Percentiles rank a stretch among this genome's conserved stretches.
These are phyloP conservation scores for Talaromyces sp. DNA, from an alignment of 2,329 filamentous ascomycete species.

Conservation along the genomic window DNA sequence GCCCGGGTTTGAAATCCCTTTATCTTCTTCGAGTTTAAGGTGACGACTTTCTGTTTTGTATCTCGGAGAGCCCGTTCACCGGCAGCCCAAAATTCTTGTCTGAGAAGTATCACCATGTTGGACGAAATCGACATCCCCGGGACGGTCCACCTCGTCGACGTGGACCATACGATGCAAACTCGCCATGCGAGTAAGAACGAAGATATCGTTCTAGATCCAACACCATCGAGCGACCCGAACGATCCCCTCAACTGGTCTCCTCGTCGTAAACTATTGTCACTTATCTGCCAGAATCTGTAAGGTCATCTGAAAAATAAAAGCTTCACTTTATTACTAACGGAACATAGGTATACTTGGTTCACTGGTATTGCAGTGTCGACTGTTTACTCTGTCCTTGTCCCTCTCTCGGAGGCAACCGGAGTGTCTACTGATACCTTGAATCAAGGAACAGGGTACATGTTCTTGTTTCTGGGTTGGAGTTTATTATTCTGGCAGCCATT, in stretches of 20 bases:
- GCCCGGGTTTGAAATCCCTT: neutral
- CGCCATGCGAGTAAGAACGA: slow-evolving; percentile 31
- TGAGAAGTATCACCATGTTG: neutral
- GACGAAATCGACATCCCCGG: slow-evolving; percentile 32
- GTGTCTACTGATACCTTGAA: slow-evolving; percentile 35
- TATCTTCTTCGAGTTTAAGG: neutral
- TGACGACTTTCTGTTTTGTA: neutral
- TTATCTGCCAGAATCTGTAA: slow-evolving; percentile 42
- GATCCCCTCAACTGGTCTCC: slow-evolving; percentile 47
- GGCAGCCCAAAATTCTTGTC: neutral
- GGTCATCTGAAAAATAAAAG: slow-evolving; percentile 16
- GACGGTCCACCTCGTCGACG: slow-evolving; percentile 45
- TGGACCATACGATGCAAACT: slow-evolving; percentile 33
- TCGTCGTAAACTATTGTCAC: slow-evolving; percentile 40
- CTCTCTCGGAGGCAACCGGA: slow-evolving; percentile 36
- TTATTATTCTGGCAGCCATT: slow-evolving; percentile 49
- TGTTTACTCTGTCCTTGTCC: slow-evolving; percentile 40
- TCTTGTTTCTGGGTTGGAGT: slow-evolving; percentile 45
- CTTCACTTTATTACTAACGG: neutral
- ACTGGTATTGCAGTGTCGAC: slow-evolving; percentile 12
- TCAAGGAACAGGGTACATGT: slow-evolving; percentile 41
- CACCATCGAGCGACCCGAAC: slow-evolving; percentile 45
- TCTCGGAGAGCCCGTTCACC: neutral
- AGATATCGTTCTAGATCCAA: slow-evolving; percentile 44
- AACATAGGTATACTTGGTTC: slow-evolving; percentile 32